Conservation (phyloP, 305 asterid species). For the Fraxinus angustifolia region DNA sequence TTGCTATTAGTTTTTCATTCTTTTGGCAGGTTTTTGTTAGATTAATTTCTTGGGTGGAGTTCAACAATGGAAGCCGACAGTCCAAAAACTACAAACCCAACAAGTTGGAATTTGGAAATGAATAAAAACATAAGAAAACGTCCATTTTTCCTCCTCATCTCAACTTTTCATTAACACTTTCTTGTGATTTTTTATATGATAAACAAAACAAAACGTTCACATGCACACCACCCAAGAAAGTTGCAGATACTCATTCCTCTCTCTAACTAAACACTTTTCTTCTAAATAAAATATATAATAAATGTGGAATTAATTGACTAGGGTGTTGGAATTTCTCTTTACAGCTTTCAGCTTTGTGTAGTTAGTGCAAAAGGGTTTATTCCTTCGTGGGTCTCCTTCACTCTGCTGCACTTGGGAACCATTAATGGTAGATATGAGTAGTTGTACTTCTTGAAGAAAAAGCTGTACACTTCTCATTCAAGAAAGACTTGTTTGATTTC, state of each 20-base stretch:
- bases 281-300: neutral
- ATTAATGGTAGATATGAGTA: neutral
- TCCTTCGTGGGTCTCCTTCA: conserved; percentile 2
- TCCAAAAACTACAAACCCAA: conserved; percentile 9
- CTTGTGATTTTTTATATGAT: neutral
- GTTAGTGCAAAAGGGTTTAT: conserved; percentile 6
- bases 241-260: conserved; percentile 24
- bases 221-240: conserved; percentile 28
- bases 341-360: neutral
- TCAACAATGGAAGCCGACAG: neutral
- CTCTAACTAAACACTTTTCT: neutral
- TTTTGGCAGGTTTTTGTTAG: too few relatives aligned
- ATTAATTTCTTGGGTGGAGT: neutral
- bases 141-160: conserved; percentile 21
- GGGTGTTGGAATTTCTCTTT: neutral
- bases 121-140: conserved; percentile 39
- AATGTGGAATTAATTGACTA: neutral
- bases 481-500: neutral
- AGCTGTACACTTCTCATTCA: neutral
- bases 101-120: neutral
- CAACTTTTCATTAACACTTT: neutral
- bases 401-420: conserved; percentile 15
- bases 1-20: too few relatives aligned
- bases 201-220: neutral
- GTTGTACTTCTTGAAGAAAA: conserved; percentile 7